These are phyloP conservation scores for Suillus spraguei DNA, from an alignment of 768 basidiomycete species.

Conservation along the genomic window DNA sequence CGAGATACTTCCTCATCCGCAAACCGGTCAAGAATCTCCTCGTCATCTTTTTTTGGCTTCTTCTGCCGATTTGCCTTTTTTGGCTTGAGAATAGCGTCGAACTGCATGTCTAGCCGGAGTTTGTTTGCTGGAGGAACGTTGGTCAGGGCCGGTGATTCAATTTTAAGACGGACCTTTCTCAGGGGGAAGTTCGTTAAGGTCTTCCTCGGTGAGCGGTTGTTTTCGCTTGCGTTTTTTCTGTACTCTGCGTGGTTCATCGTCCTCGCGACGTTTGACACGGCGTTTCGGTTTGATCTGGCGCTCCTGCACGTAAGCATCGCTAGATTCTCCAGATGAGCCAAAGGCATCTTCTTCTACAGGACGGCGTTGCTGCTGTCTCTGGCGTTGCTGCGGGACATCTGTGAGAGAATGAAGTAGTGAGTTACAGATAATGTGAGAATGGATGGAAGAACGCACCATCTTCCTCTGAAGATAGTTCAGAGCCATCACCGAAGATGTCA, in stretches of 20 bases:
- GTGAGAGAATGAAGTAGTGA: constrained; percentile 13
- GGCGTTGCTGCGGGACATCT: constrained; percentile 49
- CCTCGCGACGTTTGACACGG: constrained; percentile 41
- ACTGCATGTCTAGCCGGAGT: constrained; percentile 75
- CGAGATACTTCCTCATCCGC: constrained; percentile 90
- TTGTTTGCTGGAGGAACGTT: constrained; percentile 59
- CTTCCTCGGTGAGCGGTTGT: constrained; percentile 60
- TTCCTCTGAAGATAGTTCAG: constrained; percentile 80
- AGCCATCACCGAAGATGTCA: constrained; percentile 84
- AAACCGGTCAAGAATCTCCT: constrained; percentile 81
- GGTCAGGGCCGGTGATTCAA: constrained; percentile 1
- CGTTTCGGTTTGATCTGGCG: constrained; percentile 29
- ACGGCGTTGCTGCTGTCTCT: constrained; percentile 35
- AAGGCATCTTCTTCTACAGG: constrained; percentile 38
- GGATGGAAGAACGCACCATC: constrained; percentile 40
- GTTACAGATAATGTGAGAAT: background rate
- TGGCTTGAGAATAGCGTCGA: constrained; percentile 86
- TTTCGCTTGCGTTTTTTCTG: constrained; percentile 63
- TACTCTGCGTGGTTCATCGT: constrained; percentile 38
- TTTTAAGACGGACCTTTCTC: constrained; percentile 63
- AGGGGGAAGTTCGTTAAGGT: constrained; percentile 69
- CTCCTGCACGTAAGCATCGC: constrained; percentile 56
- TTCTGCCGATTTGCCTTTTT: constrained; percentile 68
- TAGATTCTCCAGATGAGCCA: constrained; percentile 43
- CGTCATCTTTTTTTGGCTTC: constrained; percentile 76